Base-by-base conservation (phyloP, 768 basidiomycete species). In the Artomyces pyxidatus region DNA sequence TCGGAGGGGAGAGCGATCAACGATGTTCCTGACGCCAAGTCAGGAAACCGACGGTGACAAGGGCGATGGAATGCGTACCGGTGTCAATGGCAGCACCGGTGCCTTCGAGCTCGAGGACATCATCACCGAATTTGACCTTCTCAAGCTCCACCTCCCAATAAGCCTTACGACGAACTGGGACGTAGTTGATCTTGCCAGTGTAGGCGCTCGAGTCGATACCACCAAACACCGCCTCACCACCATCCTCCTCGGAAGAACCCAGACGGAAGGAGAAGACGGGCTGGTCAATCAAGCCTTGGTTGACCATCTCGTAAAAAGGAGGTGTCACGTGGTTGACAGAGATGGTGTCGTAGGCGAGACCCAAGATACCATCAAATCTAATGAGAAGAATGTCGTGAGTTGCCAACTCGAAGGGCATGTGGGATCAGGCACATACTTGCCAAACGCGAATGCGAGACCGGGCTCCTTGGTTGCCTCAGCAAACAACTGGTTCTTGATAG, bases 141-240 rank as follows among this genome's bases (percentile, higher is more conserved):
- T 89, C 75, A 23, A 99, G 84, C 64, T 96, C 92, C 40, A 98
- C 91, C 68, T 98, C 95, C 94, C 94, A 96, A 70, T 96, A 98
- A 4, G 91, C 96, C 76, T 89, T 92, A 59, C 91, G 81, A 59
- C 94, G 84, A 45, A 99, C 74, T 44, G 96, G 95, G 26, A 86
- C 91, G 59, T 98, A 98, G 21, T 65, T 60, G 51, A 99, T 76
- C 61, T 82, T 71, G 64, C 96, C 96, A 4, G 65, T 77, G 71
- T 87, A 97, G 28, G 88, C 85, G 22, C 57, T 57, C 10, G 66
- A 45, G 65, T 99, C 93, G 53, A 97, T 76, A 37, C 93, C 95
- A 57, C 95, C 95, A 55, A 98, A 98, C 50, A 85, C 68, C 28
- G 85, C 90, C 65, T 92, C 90, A 43, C 95, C 94, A 45, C 85